Conservation (phyloP, 2,329 filamentous ascomycete species). For the Fusarium piperis region DNA sequence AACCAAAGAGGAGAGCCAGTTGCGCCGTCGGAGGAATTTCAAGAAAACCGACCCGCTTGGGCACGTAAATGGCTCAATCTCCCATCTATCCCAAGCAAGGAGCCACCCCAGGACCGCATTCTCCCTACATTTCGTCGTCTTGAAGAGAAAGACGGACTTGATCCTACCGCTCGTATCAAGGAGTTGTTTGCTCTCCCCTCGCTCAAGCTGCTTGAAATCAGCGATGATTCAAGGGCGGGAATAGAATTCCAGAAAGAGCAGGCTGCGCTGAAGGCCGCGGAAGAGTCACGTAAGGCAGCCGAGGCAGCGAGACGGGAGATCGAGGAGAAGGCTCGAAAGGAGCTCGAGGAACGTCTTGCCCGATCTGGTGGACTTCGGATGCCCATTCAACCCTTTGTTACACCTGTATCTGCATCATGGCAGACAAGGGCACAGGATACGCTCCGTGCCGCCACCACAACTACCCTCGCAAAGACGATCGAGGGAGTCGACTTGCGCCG, state of each 20-base stretch:
- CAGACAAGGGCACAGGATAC: constrained; percentile 41
- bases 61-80: constrained; percentile 15
- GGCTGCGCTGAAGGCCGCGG: constrained; percentile 34
- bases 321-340: constrained; percentile 37
- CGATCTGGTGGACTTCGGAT: constrained; percentile 45
- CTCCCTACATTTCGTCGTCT: constrained; percentile 3
- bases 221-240: constrained; percentile 42
- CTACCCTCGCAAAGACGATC: constrained; percentile 55
- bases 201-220: constrained; percentile 38
- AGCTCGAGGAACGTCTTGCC: constrained; percentile 44
- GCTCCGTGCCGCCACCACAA: constrained; percentile 46
- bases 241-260: constrained; percentile 40
- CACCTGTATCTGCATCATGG: constrained; percentile 44
- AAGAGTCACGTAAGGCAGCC: constrained; percentile 41
- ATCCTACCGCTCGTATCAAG: constrained; percentile 35
- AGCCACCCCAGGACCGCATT: constrained; percentile 2
- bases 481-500: constrained; percentile 60
- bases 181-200: constrained; percentile 43
- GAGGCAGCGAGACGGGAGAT: constrained; percentile 38
- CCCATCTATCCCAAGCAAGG: background rate
- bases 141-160: constrained; percentile 16
- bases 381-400: constrained; percentile 42
- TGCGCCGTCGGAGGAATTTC: constrained; percentile 7
- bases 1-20: constrained; percentile 3
- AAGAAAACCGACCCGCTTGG: constrained; percentile 26